phyloP scores from a whole-genome alignment of 495 filamentous ascomycete genomes.

The Hypomontagnella submonticulosa region DNA sequence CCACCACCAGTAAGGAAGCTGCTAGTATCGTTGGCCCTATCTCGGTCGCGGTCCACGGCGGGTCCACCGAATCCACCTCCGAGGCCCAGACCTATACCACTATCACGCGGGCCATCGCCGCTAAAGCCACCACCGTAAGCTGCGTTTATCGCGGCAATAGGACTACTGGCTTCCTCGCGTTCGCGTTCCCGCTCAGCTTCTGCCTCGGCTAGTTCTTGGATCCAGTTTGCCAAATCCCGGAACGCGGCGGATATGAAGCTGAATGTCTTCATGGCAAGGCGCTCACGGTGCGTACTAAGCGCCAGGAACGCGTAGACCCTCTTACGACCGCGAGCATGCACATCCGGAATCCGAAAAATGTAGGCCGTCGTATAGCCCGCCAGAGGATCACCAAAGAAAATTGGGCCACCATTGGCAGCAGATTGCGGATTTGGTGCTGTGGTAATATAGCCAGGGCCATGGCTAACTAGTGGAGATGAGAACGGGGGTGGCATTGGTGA shows the following conservation, averaged over 20 bases:
- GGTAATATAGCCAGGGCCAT: slow-evolving; percentile 45
- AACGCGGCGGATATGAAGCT: slow-evolving; percentile 80
- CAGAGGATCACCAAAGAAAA: slow-evolving; percentile 85
- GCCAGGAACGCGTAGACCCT: slow-evolving; percentile 89
- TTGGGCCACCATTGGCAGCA: slow-evolving; percentile 69
- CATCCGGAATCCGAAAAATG: slow-evolving; percentile 88
- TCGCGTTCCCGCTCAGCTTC: slow-evolving; percentile 72
- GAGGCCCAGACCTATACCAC: slow-evolving; percentile 45
- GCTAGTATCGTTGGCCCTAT: slow-evolving; percentile 46
- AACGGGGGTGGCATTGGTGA: slow-evolving; percentile 41
- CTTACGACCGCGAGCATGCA: slow-evolving; percentile 85
- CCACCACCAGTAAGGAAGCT: slow-evolving; percentile 59
- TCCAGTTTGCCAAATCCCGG: slow-evolving; percentile 77
- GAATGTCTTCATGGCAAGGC: slow-evolving; percentile 78
- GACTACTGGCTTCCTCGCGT: slow-evolving; percentile 47
- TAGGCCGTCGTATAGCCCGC: slow-evolving; percentile 93
- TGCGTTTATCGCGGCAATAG: slow-evolving; percentile 49
- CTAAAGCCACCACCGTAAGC: slow-evolving; percentile 45
- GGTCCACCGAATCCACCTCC: slow-evolving; percentile 47
- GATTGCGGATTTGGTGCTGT: slow-evolving; percentile 50
- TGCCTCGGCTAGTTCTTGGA: slow-evolving; percentile 68
- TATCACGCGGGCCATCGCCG: slow-evolving; percentile 45
- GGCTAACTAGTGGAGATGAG: slow-evolving; percentile 49
- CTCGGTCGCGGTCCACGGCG: slow-evolving; percentile 38
- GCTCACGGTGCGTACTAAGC: slow-evolving; percentile 76